Evolutionary conservation across 2,329 filamentous ascomycete species (phyloP).

Genomic region (Sporothrix sp.): DNA sequence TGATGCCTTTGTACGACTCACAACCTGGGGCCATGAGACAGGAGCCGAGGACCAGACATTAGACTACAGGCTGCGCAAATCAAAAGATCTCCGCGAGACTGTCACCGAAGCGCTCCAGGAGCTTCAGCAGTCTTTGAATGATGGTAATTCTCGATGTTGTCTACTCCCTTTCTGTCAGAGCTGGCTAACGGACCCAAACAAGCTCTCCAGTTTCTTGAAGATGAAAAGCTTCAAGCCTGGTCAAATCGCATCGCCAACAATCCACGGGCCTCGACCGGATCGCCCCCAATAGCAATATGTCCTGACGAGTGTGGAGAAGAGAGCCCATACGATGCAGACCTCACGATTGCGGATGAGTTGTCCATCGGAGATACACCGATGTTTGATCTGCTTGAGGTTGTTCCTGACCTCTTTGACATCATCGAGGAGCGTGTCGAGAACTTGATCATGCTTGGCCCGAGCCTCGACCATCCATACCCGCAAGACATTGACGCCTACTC

Average conservation of each 20-base stretch:
- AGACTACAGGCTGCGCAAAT: constrained; percentile 16
- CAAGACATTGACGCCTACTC: constrained; percentile 14
- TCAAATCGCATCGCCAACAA: not conserved
- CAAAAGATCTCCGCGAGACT: constrained; percentile 11
- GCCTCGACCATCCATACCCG: constrained; percentile 15
- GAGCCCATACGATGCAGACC: not conserved
- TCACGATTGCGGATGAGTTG: not conserved
- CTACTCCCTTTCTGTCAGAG: too few relatives aligned
- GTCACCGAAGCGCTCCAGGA: constrained; percentile 9
- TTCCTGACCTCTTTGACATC: not conserved
- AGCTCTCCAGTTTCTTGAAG: constrained; percentile 11
- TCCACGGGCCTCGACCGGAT: not conserved
- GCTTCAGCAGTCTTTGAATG: constrained; percentile 12
- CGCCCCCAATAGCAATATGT: not conserved
- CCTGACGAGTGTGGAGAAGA: not conserved
- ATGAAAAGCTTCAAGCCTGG: constrained; percentile 8
- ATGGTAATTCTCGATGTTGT: too few relatives aligned
- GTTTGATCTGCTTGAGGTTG: not conserved
- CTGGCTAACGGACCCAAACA: too few relatives aligned
- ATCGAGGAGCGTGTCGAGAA: constrained; percentile 9
- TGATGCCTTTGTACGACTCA: constrained; percentile 10
- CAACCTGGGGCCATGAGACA: constrained; percentile 16
- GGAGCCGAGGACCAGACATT: constrained; percentile 15
- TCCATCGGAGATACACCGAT: not conserved
- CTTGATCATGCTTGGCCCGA: constrained; percentile 15